Conservation (phyloP, 495 filamentous ascomycete genomes). For the Aspergillus ostianus region DNA sequence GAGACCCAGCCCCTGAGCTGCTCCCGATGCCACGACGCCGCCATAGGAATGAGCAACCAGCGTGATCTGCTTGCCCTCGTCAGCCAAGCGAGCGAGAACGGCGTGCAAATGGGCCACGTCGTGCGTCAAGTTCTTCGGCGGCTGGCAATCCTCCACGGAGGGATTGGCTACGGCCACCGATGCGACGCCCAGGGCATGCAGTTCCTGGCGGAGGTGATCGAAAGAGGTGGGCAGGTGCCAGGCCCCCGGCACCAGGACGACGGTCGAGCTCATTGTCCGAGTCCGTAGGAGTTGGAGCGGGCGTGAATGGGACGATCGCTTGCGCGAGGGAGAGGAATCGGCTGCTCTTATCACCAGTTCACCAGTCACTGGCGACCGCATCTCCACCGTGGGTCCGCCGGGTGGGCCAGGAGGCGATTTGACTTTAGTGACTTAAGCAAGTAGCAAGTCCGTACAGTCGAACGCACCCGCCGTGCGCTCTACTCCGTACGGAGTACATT, state of each 20-base stretch:
- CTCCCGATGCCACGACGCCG: background rate
- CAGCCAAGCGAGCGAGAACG: background rate
- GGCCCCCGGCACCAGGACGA: conserved; percentile 4
- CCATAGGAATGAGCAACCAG: conserved; percentile 1
- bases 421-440: too few relatives aligned
- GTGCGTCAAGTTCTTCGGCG: background rate
- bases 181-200: background rate
- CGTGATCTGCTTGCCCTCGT: background rate
- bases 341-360: background rate
- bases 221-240: conserved; percentile 4
- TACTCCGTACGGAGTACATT: too few relatives aligned
- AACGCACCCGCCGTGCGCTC: too few relatives aligned
- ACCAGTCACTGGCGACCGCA: background rate
- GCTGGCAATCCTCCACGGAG: background rate
- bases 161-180: background rate
- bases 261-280: background rate
- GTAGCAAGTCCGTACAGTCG: too few relatives aligned
- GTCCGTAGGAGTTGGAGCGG: background rate
- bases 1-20: background rate
- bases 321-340: background rate
- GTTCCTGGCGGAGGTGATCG: conserved; percentile 1
- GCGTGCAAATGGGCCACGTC: conserved; percentile 1
- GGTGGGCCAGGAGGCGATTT: too few relatives aligned
- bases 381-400: background rate
- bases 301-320: background rate